These are phyloP conservation scores for Saccharum spontaneum DNA, from an alignment of 176 grass and related monocot genomes.

Conservation along the genomic window DNA sequence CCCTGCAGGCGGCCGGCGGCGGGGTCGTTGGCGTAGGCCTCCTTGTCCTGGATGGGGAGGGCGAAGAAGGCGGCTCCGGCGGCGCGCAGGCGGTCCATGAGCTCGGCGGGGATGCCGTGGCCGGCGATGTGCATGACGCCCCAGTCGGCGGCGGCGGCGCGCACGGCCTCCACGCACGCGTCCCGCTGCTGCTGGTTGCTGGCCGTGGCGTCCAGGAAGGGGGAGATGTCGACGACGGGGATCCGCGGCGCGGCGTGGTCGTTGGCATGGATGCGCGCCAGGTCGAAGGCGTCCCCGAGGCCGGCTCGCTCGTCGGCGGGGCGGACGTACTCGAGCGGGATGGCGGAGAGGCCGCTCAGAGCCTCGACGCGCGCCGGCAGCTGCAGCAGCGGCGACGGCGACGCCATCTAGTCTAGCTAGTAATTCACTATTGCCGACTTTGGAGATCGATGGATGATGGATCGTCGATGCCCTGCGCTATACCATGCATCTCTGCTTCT, in stretches of 20 bases:
- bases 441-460: background rate
- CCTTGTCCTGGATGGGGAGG: conserved; percentile 61
- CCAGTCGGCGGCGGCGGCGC: conserved; percentile 65
- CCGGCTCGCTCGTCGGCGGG: conserved; percentile 61
- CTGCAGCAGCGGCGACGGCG: background rate
- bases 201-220: background rate
- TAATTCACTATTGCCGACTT: background rate
- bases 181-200: background rate
- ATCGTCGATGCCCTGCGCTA: too few species aligned
- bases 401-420: background rate
- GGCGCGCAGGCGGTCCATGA: conserved; percentile 48
- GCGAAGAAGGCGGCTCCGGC: conserved; percentile 70
- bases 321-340: conserved; percentile 79
- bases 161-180: conserved; percentile 54
- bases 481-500: too few species aligned
- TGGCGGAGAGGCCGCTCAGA: conserved; percentile 48
- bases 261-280: background rate
- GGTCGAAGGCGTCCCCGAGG: conserved; percentile 78
- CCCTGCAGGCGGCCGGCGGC: conserved; percentile 55
- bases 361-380: conserved; percentile 56
- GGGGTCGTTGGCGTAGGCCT: conserved; percentile 83
- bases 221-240: conserved; percentile 70
- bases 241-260: conserved; percentile 33
- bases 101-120: conserved; percentile 54
- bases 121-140: conserved; percentile 88